Evolutionary conservation across 2,329 filamentous ascomycete species (phyloP), one percentile per base, ranked within the genome.

Genomic region (Penicillium griseofulvum): DNA sequence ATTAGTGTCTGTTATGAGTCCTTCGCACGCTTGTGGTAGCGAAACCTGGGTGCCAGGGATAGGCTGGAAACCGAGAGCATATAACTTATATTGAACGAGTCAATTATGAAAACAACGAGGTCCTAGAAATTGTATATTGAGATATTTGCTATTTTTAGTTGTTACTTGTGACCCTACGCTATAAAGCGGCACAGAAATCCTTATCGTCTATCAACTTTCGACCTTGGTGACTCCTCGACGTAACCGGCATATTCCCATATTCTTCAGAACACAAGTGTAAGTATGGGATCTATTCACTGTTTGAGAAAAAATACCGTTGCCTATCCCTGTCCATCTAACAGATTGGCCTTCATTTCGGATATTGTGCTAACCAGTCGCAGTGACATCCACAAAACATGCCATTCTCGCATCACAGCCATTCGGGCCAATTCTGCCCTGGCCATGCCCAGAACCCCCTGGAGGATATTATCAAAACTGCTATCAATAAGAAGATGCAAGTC

Each of bases 361-460:
- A 41, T 42, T 19, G 16, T 33, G n/a, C 36, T 54, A 33, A 54
- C 29, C 22, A 48, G 26, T n/a, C 16, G 17, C 16, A 52, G 51
- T 36, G 19, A 44, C 16, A 50, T 19, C 36, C 12, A 39, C 9
- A 29, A 19, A 46, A 41, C 49, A 97, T 97, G 94, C 92, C 93
- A 1, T 96, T 96, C 78, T 95, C 94, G 5, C 95, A 97, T 80
- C 94, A 99, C 76, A 96, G 91, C 69, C 94, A 99, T 77, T 97
- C 94, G 36, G 94, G 94, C 60, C 90, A 99, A 73, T 99, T 99
- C 79, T 99, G 94, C 78, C 87, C 87, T 10, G 85, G 88, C 65
- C 94, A 99, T 78, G 94, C 94, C 48, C 86, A 88, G 70, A 86
- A 96, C 71, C 82, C 85, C 19, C 83, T 99, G 10, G 93, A 97